Evolutionary conservation across 1,284 basidiomycete genomes (phyloP).

Genomic region (Apiotrichum siamense): DNA sequence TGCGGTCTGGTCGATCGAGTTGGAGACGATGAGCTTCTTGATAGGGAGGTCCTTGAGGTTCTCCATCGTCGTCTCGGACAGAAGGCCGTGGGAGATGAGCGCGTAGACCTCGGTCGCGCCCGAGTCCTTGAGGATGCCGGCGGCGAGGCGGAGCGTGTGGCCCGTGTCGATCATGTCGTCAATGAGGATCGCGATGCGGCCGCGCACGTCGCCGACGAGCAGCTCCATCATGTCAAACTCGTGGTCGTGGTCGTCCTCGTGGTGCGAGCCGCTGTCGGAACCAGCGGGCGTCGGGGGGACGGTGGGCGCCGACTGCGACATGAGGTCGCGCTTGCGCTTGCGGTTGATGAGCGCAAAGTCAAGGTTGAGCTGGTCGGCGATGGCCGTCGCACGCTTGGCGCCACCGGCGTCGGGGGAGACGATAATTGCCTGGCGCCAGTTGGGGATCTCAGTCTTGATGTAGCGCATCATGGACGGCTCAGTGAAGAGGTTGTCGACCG

Average conservation of each 20-base stretch:
- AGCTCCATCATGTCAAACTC: constrained; percentile 73
- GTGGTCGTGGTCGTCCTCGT: constrained; percentile 38
- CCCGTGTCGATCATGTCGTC: constrained; percentile 99
- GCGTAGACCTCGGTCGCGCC: constrained; percentile 86
- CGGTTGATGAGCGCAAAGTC: constrained; percentile 97
- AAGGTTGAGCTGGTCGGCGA: constrained; percentile 91
- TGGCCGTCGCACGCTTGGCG: constrained; percentile 88
- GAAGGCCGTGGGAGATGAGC: constrained; percentile 82
- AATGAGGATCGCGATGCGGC: constrained; percentile 88
- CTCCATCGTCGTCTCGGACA: constrained; percentile 77
- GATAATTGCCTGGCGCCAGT: constrained; percentile 84
- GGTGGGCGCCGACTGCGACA: constrained; percentile 28
- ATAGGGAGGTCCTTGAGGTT: constrained; percentile 72
- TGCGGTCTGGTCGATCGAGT: constrained; percentile 65
- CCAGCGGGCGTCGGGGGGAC: constrained; percentile 45
- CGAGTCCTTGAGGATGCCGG: constrained; percentile 74
- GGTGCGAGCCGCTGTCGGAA: constrained; percentile 31
- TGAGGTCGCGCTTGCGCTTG: constrained; percentile 60
- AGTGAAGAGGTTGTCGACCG: constrained; percentile 92
- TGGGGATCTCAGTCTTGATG: constrained; percentile 80
- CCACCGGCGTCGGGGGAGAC: constrained; percentile 97
- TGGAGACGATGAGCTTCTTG: constrained; percentile 79
- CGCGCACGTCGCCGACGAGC: constrained; percentile 91
- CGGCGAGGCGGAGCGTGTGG: constrained; percentile 76
- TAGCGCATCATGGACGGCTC: constrained; percentile 81